Conservation (phyloP, 164 flowering plant species). For the Vitis rupestris region DNA sequence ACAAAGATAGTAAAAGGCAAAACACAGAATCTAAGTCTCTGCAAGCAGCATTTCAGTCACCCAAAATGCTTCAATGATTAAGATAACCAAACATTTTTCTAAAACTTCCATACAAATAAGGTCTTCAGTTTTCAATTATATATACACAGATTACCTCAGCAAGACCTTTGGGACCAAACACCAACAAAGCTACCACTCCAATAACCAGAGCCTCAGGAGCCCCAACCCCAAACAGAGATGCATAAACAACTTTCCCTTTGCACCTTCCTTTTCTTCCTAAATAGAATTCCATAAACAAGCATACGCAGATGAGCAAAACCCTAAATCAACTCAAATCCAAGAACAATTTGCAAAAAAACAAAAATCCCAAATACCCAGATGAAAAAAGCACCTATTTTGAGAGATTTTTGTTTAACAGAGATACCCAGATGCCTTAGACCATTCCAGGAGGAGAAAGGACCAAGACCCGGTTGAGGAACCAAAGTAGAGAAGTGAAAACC, state of each 20-base stretch:
- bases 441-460: constrained; percentile 48
- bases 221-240: constrained; percentile 97
- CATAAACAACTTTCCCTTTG: constrained; percentile 56
- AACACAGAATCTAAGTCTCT: background rate
- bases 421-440: constrained; percentile 62
- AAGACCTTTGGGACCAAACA: constrained; percentile 99
- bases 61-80: too few species aligned
- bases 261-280: constrained; percentile 55
- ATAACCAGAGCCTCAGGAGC: constrained; percentile 98
- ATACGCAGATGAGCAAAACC: background rate
- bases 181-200: constrained; percentile 97
- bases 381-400: constrained; percentile 32
- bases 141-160: constrained; percentile 66
- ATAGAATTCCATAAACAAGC: constrained; percentile 2
- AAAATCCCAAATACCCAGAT: constrained; percentile 8
- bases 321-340: constrained; percentile 1
- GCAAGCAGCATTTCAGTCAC: too few species aligned
- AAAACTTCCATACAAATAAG: background rate
- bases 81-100: too few species aligned
- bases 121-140: background rate
- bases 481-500: constrained; percentile 24
- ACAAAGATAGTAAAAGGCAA: background rate
- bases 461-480: constrained; percentile 42
- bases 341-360: background rate
- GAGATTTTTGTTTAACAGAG: constrained; percentile 31